These are phyloP conservation scores for Hypoxylon crocopeplum DNA, from an alignment of 495 filamentous ascomycete genomes.

Conservation along the genomic window DNA sequence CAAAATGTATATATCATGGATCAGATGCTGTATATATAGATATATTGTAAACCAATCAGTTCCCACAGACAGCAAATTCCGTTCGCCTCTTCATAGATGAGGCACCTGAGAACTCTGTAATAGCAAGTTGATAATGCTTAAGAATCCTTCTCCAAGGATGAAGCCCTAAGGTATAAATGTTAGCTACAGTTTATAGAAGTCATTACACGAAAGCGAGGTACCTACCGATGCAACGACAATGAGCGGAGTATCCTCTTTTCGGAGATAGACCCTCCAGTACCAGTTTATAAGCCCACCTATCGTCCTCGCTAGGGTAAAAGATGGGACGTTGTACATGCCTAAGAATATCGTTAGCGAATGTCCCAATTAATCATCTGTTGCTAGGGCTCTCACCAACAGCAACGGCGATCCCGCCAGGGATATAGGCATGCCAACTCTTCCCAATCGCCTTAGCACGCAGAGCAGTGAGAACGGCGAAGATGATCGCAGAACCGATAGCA, in stretches of 20 bases:
- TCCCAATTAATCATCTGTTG: not conserved
- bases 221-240: constrained; percentile 64
- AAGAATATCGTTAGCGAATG: constrained; percentile 35
- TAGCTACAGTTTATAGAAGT: not conserved
- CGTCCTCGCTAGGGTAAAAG: constrained; percentile 89
- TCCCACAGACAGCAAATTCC: not conserved
- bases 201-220: constrained; percentile 2
- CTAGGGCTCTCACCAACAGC: constrained; percentile 69
- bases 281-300: constrained; percentile 85
- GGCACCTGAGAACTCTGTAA: constrained; percentile 82
- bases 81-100: constrained; percentile 61
- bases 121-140: constrained; percentile 89
- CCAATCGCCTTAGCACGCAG: constrained; percentile 63
- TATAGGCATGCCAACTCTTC: constrained; percentile 61
- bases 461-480: constrained; percentile 74
- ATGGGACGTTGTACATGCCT: constrained; percentile 97
- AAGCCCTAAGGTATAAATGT: constrained; percentile 62
- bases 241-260: constrained; percentile 63
- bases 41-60: not conserved
- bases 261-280: constrained; percentile 70
- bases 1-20: not conserved
- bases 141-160: constrained; percentile 91
- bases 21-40: not conserved
- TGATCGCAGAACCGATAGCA: constrained; percentile 69
- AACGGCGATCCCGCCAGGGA: constrained; percentile 95